Percentiles rank a stretch among this genome's conserved stretches.
Conservation (phyloP, 768 basidiomycete genomes). For the Multifurca ochricompacta region DNA sequence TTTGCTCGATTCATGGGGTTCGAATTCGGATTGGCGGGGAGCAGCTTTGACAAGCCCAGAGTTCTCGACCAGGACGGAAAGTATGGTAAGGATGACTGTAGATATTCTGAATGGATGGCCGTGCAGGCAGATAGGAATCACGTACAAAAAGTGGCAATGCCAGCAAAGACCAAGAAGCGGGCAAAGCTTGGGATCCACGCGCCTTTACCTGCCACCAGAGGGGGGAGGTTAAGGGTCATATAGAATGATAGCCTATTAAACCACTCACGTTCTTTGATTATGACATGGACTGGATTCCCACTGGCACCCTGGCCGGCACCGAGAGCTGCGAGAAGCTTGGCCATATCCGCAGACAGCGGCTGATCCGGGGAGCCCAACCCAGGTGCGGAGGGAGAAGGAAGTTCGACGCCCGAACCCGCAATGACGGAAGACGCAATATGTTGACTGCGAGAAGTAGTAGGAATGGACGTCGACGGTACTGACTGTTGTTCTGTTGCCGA, state of each 20-base stretch:
- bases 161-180: slow-evolving; percentile 50
- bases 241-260: background rate
- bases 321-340: slow-evolving; percentile 38
- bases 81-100: slow-evolving; percentile 71
- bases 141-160: slow-evolving; percentile 61
- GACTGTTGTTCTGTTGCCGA: slow-evolving; percentile 1
- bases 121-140: slow-evolving; percentile 8
- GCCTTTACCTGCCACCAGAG: slow-evolving; percentile 47
- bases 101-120: background rate
- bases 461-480: background rate
- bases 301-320: slow-evolving; percentile 37
- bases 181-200: slow-evolving; percentile 56
- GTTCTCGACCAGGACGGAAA: slow-evolving; percentile 88
- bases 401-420: slow-evolving; percentile 9
- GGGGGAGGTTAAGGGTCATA: slow-evolving; percentile 6
- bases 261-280: slow-evolving; percentile 71
- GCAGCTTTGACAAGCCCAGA: slow-evolving; percentile 89
- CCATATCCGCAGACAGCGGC: slow-evolving; percentile 28
- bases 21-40: slow-evolving; percentile 72
- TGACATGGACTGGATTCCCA: slow-evolving; percentile 66
- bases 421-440: slow-evolving; percentile 37
- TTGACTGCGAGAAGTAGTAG: slow-evolving; percentile 31
- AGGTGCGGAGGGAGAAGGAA: background rate
- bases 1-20: slow-evolving; percentile 66
- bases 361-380: slow-evolving; percentile 8